Percentiles rank a stretch among this genome's conserved stretches.
phyloP scores from a whole-genome alignment of 2,329 filamentous ascomycete genomes.

The Penicillium italicum region DNA sequence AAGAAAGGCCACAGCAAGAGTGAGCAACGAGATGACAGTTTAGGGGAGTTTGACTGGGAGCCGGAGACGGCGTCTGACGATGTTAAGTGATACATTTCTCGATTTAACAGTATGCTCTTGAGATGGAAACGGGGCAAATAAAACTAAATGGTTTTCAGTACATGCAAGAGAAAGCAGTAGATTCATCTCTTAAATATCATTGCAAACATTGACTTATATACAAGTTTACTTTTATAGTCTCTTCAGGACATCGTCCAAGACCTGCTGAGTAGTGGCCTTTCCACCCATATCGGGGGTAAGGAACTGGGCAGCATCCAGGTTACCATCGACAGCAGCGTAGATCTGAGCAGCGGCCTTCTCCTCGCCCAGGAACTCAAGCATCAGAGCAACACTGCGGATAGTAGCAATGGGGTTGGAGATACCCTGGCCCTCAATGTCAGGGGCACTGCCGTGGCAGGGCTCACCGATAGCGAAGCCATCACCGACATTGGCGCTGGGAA shows the following conservation, averaged over 20 bases:
- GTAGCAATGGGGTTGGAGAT: constrained; percentile 98
- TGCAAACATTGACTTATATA: constrained; percentile 13
- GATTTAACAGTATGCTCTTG: not conserved
- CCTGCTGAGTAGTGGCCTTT: constrained; percentile 77
- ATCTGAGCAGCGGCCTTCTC: constrained; percentile 83
- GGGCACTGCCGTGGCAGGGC: constrained; percentile 93
- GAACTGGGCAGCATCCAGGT: constrained; percentile 76
- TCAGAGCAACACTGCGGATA: constrained; percentile 81
- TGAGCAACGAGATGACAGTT: constrained; percentile 4
- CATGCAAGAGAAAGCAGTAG: not conserved
- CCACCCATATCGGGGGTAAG: constrained; percentile 90
- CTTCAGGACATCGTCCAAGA: constrained; percentile 80
- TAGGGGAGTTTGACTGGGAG: constrained; percentile 27
- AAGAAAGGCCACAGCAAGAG: constrained; percentile 11
- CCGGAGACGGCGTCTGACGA: constrained; percentile 15
- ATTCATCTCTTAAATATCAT: constrained; percentile 6
- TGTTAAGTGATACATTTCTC: constrained; percentile 18
- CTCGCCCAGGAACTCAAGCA: constrained; percentile 93
- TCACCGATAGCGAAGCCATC: constrained; percentile 94
- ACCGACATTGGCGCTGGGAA: constrained; percentile 92
- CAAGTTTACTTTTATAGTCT: constrained; percentile 58
- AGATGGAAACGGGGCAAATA: not conserved
- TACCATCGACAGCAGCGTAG: constrained; percentile 86
- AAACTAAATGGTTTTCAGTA: not conserved
- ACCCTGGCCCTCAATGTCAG: constrained; percentile 87